Evolutionary conservation across 306 rosid genomes (phyloP), one percentile per base, ranked within the genome.

Genomic region (Lablab purpureus): DNA sequence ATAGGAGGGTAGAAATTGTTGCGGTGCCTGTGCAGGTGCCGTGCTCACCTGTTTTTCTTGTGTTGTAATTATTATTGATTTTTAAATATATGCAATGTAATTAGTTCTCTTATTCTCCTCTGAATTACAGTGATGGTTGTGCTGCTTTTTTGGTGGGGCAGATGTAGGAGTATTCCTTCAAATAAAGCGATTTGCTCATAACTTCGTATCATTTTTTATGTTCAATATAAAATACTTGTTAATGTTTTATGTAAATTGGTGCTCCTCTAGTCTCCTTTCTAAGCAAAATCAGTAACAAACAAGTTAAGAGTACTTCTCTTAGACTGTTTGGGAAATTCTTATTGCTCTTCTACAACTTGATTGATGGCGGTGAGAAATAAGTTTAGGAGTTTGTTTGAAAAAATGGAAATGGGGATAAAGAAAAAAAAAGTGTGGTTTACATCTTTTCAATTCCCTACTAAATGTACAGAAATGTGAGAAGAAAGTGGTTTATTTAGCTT

Each of bases 1-100:
- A 50, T 68, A 34, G 86, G 68, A 64, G 59, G 78, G 74, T 72
- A 74, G 77, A 46, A 27, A 23, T 27, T 59, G 36, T 73, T 63
- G 41, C 21, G 55, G 32, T 75, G 71, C 40, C 15, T 13, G 43
- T 80, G 70, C 19, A 14, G 19, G 23, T 64, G 66, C 60, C 51
- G 46, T 23, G 37, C 67, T 59, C 74, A 25, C 76, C 54, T 41
- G 14, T 73, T 40, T 30, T 40, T 79, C 14, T 21, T 9, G 13
- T 66, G 12, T 45, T 76, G 74, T 85, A 76, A n/a, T 64, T 30
- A 70, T 10, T 37, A 37, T 40, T 69, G 5, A 15, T 60, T 14
- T 46, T 47, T 5, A 7, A 67, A 27, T 75, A 81, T 69, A 72
- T 32, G 74, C 37, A 73, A 67, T 59, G 80, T 71, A 76, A 64